These are phyloP conservation scores for Trifolium repens DNA, from an alignment of 306 rosid genomes.

Conservation along the genomic window DNA sequence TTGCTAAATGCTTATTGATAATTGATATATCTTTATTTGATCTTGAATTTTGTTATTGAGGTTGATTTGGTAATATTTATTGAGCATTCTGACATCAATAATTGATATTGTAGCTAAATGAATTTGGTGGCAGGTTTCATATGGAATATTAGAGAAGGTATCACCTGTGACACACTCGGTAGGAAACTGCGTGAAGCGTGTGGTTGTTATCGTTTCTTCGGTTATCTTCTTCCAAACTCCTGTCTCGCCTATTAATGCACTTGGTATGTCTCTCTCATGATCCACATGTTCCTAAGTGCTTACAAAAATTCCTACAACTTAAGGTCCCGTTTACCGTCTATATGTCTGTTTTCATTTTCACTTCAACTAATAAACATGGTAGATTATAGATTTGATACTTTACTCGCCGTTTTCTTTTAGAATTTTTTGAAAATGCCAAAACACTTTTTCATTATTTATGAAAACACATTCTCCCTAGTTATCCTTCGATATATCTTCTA, in stretches of 20 bases:
- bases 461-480: too few species aligned
- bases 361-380: too few species aligned
- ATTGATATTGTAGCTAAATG: conserved; percentile 9
- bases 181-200: conserved; percentile 76
- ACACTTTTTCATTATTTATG: too few species aligned
- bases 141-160: conserved; percentile 62
- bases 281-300: neutral
- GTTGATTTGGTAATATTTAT: too few species aligned
- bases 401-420: neutral
- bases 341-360: too few species aligned
- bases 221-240: conserved; percentile 73
- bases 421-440: neutral
- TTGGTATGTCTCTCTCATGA: conserved; percentile 54
- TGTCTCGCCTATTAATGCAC: conserved; percentile 52
- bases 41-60: too few species aligned
- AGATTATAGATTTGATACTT: too few species aligned
- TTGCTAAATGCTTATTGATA: too few species aligned
- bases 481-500: too few species aligned
- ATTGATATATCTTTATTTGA: too few species aligned
- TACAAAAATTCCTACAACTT: neutral
- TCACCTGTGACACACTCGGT: conserved; percentile 81
- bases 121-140: conserved; percentile 63
- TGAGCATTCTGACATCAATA: conserved; percentile 8
- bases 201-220: conserved; percentile 67
- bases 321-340: neutral